A percentile compares a stretch with the other conserved stretches of the same genome.
Evolutionary conservation across 208 protist genomes (phyloP).

Genomic region (Acanthamoeba triangularis): DNA sequence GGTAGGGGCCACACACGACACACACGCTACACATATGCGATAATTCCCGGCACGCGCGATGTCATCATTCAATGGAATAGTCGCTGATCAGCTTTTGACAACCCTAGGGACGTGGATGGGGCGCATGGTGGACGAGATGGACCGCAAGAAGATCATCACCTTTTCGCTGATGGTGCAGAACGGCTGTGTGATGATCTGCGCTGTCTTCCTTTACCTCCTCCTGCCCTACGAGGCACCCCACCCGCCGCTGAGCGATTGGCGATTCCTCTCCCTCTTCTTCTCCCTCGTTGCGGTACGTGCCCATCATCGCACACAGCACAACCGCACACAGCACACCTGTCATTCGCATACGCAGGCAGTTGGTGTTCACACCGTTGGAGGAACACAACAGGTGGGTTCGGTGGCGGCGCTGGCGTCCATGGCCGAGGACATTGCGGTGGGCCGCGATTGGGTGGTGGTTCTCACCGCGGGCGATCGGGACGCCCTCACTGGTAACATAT

Average conservation of each 20-base stretch:
- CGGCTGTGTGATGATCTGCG: not conserved
- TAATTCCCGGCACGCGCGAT: no score
- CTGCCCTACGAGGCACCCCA: not conserved
- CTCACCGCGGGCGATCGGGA: not conserved
- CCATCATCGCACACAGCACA: not conserved
- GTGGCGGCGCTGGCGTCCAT: slow-evolving; percentile 53
- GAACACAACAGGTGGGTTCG: not conserved
- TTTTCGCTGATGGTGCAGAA: not conserved
- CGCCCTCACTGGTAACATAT: slow-evolving; percentile 7
- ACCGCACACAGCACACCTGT: not conserved
- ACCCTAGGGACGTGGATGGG: slow-evolving; percentile 31
- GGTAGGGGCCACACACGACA: not conserved
- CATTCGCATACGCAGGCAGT: no score
- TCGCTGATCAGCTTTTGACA: no score
- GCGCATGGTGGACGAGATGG: slow-evolving; percentile 9
- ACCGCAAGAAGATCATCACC: not conserved
- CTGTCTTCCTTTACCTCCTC: not conserved
- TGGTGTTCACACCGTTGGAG: no score
- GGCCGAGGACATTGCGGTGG: slow-evolving; percentile 38
- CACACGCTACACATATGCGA: no score
- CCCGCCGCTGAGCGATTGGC: not conserved
- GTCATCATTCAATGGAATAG: no score
- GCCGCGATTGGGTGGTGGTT: slow-evolving; percentile 43
- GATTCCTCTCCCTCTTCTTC: not conserved
- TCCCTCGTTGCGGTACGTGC: not conserved